phyloP scores from a whole-genome alignment of 257 asterid genomes.

The Orobanche coerulescens region DNA sequence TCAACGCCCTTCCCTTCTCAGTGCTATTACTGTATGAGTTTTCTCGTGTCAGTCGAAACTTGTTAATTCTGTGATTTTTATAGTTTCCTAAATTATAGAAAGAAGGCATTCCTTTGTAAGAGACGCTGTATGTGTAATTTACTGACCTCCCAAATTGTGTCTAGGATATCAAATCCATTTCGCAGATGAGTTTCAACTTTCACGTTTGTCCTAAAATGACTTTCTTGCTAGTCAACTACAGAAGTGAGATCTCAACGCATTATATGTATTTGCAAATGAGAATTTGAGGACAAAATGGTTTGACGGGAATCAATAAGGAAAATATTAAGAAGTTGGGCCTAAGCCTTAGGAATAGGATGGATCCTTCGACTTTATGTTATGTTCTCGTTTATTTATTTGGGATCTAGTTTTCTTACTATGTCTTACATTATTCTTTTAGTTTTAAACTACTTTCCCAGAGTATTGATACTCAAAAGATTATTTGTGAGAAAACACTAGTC shows the following conservation, averaged over 20 bases:
- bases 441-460: background rate
- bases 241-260: background rate
- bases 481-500: background rate
- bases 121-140: background rate
- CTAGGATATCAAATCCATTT: background rate
- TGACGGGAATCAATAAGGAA: background rate
- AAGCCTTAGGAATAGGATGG: background rate
- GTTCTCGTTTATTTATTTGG: background rate
- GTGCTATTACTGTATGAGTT: constrained; percentile 56
- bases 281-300: background rate
- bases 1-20: constrained; percentile 67
- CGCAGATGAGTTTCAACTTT: background rate
- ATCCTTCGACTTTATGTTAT: background rate
- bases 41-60: constrained; percentile 9
- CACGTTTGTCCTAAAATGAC: background rate
- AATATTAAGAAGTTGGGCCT: background rate
- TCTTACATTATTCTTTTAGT: background rate
- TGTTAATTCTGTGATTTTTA: background rate
- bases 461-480: background rate
- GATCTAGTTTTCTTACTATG: background rate
- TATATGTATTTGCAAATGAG: background rate
- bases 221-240: background rate
- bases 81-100: background rate
- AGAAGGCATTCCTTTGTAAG: background rate
- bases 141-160: background rate